These are phyloP conservation scores for Paecilomyces formosus DNA, from an alignment of 2,329 filamentous ascomycete genomes.

Conservation along the genomic window DNA sequence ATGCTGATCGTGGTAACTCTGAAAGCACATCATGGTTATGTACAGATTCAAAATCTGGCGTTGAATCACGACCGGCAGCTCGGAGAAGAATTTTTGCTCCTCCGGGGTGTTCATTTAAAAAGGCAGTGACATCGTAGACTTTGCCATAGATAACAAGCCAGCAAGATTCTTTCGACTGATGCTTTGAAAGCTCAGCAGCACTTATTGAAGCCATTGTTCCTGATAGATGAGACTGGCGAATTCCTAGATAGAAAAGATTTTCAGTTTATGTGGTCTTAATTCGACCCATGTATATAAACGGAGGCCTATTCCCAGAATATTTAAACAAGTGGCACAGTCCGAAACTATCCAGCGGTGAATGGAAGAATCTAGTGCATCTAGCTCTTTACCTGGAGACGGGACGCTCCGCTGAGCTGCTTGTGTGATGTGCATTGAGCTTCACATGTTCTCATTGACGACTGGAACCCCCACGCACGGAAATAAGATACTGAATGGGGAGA, in stretches of 20 bases:
- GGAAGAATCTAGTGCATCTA: no score
- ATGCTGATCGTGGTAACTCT: conserved; percentile 17
- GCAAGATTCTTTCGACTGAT: conserved; percentile 41
- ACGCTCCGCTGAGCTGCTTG: no score
- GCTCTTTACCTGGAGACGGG: no score
- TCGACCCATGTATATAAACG: no score
- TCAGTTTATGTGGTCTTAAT: no score
- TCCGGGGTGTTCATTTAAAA: conserved; percentile 25
- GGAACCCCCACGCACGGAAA: no score
- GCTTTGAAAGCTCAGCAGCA: conserved; percentile 39
- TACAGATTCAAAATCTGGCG: conserved; percentile 26
- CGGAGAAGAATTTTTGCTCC: conserved; percentile 25
- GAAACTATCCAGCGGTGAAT: not conserved
- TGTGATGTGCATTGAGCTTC: no score
- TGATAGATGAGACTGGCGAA: not conserved
- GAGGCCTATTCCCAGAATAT: no score
- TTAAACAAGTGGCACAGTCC: no score
- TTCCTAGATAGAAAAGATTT: not conserved
- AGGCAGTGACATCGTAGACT: conserved; percentile 44
- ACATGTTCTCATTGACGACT: no score
- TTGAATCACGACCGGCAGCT: conserved; percentile 28
- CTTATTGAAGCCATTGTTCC: not conserved
- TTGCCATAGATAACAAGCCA: conserved; percentile 47
- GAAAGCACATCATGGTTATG: conserved; percentile 23
- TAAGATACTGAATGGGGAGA: no score